phyloP scores from a whole-genome alignment of 352 stramenopile species.

The Pseudoperonospora humuli region DNA sequence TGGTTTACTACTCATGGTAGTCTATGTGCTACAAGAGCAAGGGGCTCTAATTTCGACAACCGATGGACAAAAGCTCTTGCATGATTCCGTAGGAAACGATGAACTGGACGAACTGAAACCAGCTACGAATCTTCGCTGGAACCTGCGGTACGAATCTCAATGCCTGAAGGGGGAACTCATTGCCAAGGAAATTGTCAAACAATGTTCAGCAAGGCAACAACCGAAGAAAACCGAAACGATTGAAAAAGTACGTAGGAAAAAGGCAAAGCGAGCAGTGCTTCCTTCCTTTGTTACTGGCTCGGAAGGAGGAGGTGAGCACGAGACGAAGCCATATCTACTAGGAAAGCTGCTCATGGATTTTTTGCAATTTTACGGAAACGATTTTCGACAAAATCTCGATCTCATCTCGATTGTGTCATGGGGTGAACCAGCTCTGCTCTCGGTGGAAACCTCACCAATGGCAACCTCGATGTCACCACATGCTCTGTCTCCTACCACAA shows the following conservation, averaged over 20 bases:
- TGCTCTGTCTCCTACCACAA: constrained; percentile 14
- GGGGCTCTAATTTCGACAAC: constrained; percentile 28
- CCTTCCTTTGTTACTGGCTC: constrained; percentile 30
- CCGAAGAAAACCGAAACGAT: constrained; percentile 17
- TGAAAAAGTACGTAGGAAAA: constrained; percentile 14
- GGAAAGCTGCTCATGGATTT: constrained; percentile 82
- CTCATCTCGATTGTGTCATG: constrained; percentile 39
- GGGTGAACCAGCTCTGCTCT: constrained; percentile 13
- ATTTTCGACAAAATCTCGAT: constrained; percentile 71
- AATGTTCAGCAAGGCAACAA: constrained; percentile 32
- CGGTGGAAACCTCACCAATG: constrained; percentile 7
- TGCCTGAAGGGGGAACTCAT: constrained; percentile 38
- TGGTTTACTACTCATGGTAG: constrained; percentile 74
- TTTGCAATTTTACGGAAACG: constrained; percentile 77
- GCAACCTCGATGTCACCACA: constrained; percentile 11
- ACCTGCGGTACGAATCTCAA: constrained; percentile 39
- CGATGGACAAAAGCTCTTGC: constrained; percentile 8
- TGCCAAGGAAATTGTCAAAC: constrained; percentile 44
- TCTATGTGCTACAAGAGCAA: constrained; percentile 60
- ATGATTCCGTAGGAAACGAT: constrained; percentile 8
- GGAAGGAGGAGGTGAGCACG: constrained; percentile 19
- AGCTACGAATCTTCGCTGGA: constrained; percentile 3
- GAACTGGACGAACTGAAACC: constrained; percentile 22
- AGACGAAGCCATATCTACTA: constrained; percentile 44
- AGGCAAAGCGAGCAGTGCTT: constrained; percentile 26